phyloP scores from a whole-genome alignment of 768 basidiomycete species.

The Mycena vulgaris region DNA sequence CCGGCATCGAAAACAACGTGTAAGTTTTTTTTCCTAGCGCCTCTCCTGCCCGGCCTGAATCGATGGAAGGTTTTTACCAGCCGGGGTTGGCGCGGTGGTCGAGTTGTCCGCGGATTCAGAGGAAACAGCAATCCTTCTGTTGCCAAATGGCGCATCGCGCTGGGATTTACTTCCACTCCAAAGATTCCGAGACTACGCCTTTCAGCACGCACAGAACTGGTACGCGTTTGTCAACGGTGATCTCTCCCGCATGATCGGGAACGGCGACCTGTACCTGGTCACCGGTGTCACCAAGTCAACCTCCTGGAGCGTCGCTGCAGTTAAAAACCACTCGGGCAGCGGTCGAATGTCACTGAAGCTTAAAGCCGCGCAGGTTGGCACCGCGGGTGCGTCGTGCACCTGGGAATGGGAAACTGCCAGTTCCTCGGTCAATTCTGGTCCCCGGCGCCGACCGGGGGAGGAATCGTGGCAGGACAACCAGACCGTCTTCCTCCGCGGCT shows the following conservation, averaged over 20 bases:
- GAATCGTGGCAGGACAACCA: too few relatives aligned
- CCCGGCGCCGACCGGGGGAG: too few relatives aligned
- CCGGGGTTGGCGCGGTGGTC: slow-evolving; percentile 12
- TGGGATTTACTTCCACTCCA: neutral
- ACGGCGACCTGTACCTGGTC: too few relatives aligned
- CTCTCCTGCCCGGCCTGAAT: neutral
- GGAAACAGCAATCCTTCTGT: slow-evolving; percentile 24
- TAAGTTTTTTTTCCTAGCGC: neutral
- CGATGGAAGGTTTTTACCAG: neutral
- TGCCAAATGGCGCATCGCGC: too few relatives aligned
- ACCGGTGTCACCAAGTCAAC: too few relatives aligned
- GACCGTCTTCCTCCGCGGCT: too few relatives aligned
- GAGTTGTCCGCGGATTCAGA: slow-evolving; percentile 21
- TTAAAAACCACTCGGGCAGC: slow-evolving; percentile 3
- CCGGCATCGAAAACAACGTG: slow-evolving; percentile 5
- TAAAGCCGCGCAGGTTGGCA: slow-evolving; percentile 17
- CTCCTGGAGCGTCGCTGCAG: slow-evolving; percentile 26
- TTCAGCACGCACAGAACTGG: slow-evolving; percentile 31
- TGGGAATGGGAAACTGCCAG: slow-evolving; percentile 24
- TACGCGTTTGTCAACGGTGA: slow-evolving; percentile 29
- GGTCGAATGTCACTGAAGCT: slow-evolving; percentile 21
- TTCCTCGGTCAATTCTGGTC: too few relatives aligned
- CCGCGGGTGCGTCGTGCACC: neutral
- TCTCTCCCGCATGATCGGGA: slow-evolving; percentile 19
- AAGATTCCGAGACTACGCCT: slow-evolving; percentile 22